Evolutionary conservation across 2,329 filamentous ascomycete species (phyloP).

Genomic region (Alternaria sp.): DNA sequence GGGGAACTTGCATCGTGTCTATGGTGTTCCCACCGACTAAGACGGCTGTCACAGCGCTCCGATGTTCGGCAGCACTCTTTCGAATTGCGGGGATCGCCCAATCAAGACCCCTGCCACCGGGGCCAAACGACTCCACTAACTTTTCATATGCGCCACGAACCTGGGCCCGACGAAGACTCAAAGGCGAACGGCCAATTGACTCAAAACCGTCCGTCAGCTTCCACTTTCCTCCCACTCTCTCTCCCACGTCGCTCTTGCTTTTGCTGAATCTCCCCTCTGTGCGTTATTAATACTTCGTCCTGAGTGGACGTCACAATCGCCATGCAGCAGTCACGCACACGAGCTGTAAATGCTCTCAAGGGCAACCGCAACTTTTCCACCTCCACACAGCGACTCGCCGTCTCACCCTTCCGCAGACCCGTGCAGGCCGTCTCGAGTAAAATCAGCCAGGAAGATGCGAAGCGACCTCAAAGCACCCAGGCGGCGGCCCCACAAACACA

Average conservation of each 20-base stretch:
- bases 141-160: constrained; percentile 16
- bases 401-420: constrained; percentile 53
- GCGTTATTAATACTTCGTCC: constrained; percentile 12
- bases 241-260: constrained; percentile 11
- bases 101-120: constrained; percentile 10
- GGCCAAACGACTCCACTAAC: constrained; percentile 15
- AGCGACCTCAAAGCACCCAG: constrained; percentile 52
- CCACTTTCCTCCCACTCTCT: not conserved
- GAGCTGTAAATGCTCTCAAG: constrained; percentile 45
- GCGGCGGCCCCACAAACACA: constrained; percentile 40
- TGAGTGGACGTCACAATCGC: constrained; percentile 23
- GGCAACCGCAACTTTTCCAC: constrained; percentile 54
- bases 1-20: constrained; percentile 18
- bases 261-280: constrained; percentile 12
- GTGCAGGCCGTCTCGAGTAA: constrained; percentile 42
- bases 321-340: constrained; percentile 47
- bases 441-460: constrained; percentile 48
- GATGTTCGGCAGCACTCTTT: constrained; percentile 13
- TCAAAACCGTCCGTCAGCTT: constrained; percentile 16
- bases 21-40: not conserved
- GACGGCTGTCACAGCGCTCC: constrained; percentile 12
- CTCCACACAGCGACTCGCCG: constrained; percentile 47
- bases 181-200: constrained; percentile 20
- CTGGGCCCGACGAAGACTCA: constrained; percentile 10
- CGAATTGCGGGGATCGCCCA: constrained; percentile 15